Evolutionary conservation across 2,329 filamentous ascomycete genomes (phyloP).

Genomic region (Penicillium sp.): DNA sequence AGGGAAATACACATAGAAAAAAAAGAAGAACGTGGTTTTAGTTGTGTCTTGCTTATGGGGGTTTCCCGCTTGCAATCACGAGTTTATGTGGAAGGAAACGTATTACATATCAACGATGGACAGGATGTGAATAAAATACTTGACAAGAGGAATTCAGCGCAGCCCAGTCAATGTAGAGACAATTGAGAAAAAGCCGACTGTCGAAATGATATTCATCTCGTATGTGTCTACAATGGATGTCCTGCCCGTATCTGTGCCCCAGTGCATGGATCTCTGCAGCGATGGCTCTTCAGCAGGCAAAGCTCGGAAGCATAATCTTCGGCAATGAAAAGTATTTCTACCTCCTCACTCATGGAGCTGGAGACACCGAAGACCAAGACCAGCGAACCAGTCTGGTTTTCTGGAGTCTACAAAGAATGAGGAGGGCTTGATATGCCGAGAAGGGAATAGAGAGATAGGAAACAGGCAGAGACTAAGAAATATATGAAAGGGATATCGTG

Average conservation of each 20-base stretch:
- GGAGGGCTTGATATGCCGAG: constrained; percentile 49
- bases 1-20: constrained; percentile 1
- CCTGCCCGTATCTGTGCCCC: constrained; percentile 68
- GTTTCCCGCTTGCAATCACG: constrained; percentile 16
- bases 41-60: constrained; percentile 18
- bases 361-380: constrained; percentile 24
- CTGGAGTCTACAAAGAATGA: constrained; percentile 34
- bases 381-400: constrained; percentile 22
- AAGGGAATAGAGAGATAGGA: background rate
- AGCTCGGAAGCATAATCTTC: constrained; percentile 31
- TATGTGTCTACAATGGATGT: constrained; percentile 43
- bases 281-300: constrained; percentile 64
- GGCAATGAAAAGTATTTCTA: constrained; percentile 38
- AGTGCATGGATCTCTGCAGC: constrained; percentile 56
- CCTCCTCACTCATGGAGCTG: constrained; percentile 44
- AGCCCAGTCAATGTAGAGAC: background rate
- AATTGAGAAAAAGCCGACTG: background rate
- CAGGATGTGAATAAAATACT: constrained; percentile 21
- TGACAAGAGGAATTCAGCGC: background rate
- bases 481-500: constrained; percentile 9
- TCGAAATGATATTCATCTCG: background rate
- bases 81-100: constrained; percentile 24
- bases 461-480: background rate
- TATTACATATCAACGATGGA: constrained; percentile 23
- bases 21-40: constrained; percentile 16